Percentiles rank a stretch among this genome's conserved stretches.
These are phyloP conservation scores for Lactarius pseudohatsudake DNA, from an alignment of 768 basidiomycete species.

Conservation along the genomic window DNA sequence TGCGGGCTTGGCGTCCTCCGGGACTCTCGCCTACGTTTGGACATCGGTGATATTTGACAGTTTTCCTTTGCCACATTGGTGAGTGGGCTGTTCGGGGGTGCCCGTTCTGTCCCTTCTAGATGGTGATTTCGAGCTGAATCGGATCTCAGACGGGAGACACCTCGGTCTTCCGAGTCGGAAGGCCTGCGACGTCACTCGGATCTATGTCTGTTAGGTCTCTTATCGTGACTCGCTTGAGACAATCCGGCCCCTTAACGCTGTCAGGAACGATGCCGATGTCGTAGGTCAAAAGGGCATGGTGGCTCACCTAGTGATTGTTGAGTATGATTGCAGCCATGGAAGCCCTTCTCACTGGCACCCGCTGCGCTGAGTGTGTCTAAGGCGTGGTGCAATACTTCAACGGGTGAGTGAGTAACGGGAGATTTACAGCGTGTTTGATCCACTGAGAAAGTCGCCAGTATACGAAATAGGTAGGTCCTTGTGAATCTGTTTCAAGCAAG, in stretches of 20 bases:
- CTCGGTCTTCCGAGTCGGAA: conserved; percentile 49
- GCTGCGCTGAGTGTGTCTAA: conserved; percentile 74
- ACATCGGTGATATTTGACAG: conserved; percentile 80
- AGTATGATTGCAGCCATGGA: conserved; percentile 53
- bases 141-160: conserved; percentile 60
- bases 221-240: conserved; percentile 80
- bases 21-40: conserved; percentile 85
- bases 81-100: conserved; percentile 69
- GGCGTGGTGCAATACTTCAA: conserved; percentile 77
- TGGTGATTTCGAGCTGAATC: not conserved
- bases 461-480: conserved; percentile 64
- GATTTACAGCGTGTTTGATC: conserved; percentile 4
- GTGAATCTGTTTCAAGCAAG: conserved; percentile 61
- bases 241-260: conserved; percentile 55
- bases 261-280: conserved; percentile 60
- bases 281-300: conserved; percentile 42
- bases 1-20: conserved; percentile 74
- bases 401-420: conserved; percentile 40
- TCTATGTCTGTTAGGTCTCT: conserved; percentile 84
- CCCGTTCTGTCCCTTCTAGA: conserved; percentile 18
- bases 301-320: not conserved
- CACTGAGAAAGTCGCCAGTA: conserved; percentile 45
- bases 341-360: conserved; percentile 57
- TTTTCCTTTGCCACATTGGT: conserved; percentile 75
- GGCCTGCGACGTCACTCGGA: conserved; percentile 71